Percentiles rank a stretch among this genome's conserved stretches.
These are phyloP conservation scores for Mycena indigotica DNA, from an alignment of 768 basidiomycete species.

Conservation along the genomic window DNA sequence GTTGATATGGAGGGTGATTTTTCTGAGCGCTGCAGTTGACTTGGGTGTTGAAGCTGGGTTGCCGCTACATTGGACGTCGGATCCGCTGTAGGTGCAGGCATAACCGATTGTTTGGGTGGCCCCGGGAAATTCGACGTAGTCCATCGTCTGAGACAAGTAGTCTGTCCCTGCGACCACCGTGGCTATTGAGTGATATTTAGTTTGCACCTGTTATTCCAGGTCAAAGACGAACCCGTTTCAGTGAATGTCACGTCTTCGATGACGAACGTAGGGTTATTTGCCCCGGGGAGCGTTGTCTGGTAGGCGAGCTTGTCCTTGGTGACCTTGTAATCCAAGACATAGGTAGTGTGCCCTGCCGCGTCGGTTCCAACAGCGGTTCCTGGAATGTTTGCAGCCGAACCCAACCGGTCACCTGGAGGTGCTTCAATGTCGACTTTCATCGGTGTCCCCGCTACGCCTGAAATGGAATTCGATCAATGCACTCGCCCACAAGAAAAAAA, in stretches of 20 bases:
- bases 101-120: background rate
- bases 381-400: no score
- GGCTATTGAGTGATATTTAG: background rate
- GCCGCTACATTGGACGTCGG: background rate
- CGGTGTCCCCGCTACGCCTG: background rate
- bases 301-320: no score
- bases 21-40: background rate
- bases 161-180: background rate
- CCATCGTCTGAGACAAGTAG: background rate
- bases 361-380: background rate
- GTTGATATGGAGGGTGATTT: background rate
- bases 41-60: background rate
- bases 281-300: no score
- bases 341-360: background rate
- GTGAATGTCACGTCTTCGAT: no score
- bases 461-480: background rate
- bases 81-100: background rate
- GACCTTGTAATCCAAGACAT: background rate
- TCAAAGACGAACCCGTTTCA: no score
- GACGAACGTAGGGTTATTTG: no score
- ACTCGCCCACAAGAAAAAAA: background rate
- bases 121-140: background rate
- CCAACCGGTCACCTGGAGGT: no score
- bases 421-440: background rate
- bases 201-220: no score